A percentile compares a stretch with the other conserved stretches of the same genome.
phyloP scores from a whole-genome alignment of 805 yeast genomes.

The Nakazawaea sp. region DNA sequence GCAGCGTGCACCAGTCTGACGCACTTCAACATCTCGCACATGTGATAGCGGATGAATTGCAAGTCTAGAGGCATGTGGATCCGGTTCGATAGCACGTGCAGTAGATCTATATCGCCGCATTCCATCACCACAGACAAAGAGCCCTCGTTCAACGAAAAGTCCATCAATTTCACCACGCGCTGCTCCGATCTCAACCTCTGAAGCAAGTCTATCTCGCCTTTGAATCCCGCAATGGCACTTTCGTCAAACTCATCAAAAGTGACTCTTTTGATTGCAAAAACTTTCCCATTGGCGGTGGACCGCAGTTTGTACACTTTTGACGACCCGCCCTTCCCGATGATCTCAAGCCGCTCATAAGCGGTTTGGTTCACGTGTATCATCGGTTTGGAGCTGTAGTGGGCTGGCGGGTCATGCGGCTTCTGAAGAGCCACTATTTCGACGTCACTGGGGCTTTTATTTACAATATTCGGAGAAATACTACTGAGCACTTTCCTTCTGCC shows the following conservation, averaged over 20 bases:
- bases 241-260: constrained; percentile 77
- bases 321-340: constrained; percentile 87
- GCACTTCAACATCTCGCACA: constrained; percentile 73
- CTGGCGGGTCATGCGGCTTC: too few relatives aligned
- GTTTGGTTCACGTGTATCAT: constrained; percentile 44
- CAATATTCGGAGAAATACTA: too few relatives aligned
- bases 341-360: constrained; percentile 66
- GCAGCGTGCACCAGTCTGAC: constrained; percentile 82
- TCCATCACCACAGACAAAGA: constrained; percentile 80
- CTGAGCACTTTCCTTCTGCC: too few relatives aligned
- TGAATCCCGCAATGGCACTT: constrained; percentile 66
- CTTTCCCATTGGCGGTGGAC: constrained; percentile 38
- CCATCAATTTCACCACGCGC: constrained; percentile 74
- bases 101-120: constrained; percentile 88
- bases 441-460: too few relatives aligned
- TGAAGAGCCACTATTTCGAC: too few relatives aligned
- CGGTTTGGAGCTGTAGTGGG: too few relatives aligned
- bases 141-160: constrained; percentile 61
- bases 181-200: constrained; percentile 49
- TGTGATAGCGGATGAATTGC: constrained; percentile 73
- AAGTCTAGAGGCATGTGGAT: constrained; percentile 47
- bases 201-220: constrained; percentile 82
- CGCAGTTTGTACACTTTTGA: constrained; percentile 84
- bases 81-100: constrained; percentile 65
- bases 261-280: constrained; percentile 78